Conservation (phyloP, 805 yeast genomes). For the Saturnispora kantuleensis region DNA sequence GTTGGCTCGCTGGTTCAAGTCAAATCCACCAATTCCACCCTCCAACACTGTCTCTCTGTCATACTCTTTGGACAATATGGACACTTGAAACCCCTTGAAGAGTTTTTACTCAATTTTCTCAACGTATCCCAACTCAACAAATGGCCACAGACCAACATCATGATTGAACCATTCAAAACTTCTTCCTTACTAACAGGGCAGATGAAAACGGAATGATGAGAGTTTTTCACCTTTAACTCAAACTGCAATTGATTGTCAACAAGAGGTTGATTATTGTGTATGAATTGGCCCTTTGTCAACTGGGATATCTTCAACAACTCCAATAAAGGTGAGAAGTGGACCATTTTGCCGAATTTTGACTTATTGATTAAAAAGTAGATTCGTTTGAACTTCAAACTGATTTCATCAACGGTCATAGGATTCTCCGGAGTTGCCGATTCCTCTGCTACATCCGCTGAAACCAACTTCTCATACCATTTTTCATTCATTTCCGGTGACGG, state of each 20-base stretch:
- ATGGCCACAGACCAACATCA: slow-evolving; percentile 32
- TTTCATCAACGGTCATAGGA: too few relatives aligned
- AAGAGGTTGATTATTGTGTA: too few relatives aligned
- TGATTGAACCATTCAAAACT: slow-evolving; percentile 48
- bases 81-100: slow-evolving; percentile 39
- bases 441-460: too few relatives aligned
- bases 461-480: too few relatives aligned
- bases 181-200: slow-evolving; percentile 64
- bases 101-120: slow-evolving; percentile 32
- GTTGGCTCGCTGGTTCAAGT: not conserved
- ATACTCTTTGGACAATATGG: slow-evolving; percentile 56
- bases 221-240: slow-evolving; percentile 5
- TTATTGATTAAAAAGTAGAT: too few relatives aligned
- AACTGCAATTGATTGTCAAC: slow-evolving; percentile 33
- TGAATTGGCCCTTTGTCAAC: too few relatives aligned
- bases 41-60: slow-evolving; percentile 2
- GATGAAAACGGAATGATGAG: slow-evolving; percentile 38
- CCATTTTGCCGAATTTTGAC: too few relatives aligned
- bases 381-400: too few relatives aligned
- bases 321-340: too few relatives aligned
- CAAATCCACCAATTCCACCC: slow-evolving; percentile 3
- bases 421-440: too few relatives aligned
- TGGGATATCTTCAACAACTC: too few relatives aligned
- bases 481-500: too few relatives aligned
- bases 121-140: slow-evolving; percentile 47